phyloP scores from a whole-genome alignment of 148 eudicot genomes.

The Persicaria maculosa region DNA sequence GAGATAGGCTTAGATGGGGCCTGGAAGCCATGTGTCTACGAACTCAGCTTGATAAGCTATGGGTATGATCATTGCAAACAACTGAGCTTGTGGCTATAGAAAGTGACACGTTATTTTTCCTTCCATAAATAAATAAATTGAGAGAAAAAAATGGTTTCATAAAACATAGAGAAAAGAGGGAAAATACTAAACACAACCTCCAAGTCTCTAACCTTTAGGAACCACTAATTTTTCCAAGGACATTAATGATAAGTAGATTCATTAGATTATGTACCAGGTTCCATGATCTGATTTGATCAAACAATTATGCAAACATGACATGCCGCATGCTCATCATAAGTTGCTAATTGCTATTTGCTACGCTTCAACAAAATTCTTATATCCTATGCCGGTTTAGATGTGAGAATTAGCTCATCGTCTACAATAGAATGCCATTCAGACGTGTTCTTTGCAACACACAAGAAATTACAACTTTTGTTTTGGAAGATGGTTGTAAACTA shows the following conservation, averaged over 20 bases:
- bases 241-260: not conserved
- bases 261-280: not conserved
- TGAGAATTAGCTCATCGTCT: not conserved
- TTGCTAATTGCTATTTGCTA: not conserved
- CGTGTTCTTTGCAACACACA: not conserved
- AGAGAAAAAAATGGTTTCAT: not conserved
- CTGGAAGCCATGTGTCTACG: not conserved
- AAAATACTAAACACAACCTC: not conserved
- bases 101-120: not conserved
- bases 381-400: not conserved
- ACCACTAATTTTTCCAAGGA: not conserved
- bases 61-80: too few relatives aligned
- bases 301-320: not conserved
- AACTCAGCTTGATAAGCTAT: not conserved
- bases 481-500: too few relatives aligned
- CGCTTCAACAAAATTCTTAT: not conserved
- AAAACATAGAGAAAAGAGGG: too few relatives aligned
- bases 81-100: not conserved
- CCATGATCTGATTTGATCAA: not conserved
- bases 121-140: too few relatives aligned
- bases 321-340: not conserved
- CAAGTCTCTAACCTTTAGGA: not conserved
- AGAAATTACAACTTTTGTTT: not conserved
- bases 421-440: not conserved
- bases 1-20: not conserved